Base-by-base conservation (phyloP, 306 rosid genomes). In the Rosa chinensis region DNA sequence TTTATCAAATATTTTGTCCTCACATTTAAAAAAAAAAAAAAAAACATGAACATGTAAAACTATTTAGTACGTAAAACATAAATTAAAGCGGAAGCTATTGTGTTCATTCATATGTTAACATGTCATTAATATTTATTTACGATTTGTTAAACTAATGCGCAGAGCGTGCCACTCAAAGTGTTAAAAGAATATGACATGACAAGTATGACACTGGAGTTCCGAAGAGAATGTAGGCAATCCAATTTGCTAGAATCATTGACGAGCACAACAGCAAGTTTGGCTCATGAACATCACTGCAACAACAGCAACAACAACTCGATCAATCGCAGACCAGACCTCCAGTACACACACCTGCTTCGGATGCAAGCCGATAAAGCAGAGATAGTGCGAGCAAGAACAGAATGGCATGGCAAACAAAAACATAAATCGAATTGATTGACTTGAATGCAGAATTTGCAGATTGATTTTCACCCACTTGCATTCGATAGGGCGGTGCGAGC, bases 281-380 rank as follows among this genome's bases (percentile, higher is more conserved):
- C 75, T 0, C 84, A 86, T 6, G 91, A 72, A 12, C 18, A 62
- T 62, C 10, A 80, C 84, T 2, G 70, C n/a, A 35, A 32, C n/a
- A 78, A 77, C 17, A 82, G 79, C 11, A 84, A 82, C 49, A 87
- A 78, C 16, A 87, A 82, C 58, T 88, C 87, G 23, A 47, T 66
- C 37, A 78, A 86, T 63, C 81, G 85, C 62, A 88, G 79, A 75
- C 87, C 89, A 2, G 80, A 90, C 39, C 21, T 87, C 0, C 83
- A 86, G 25, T 94, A 78, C 86, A 94, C 97, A 32, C 99, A 92
- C 87, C 62, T 91, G 59, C 99, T 94, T 74, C 95, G 97, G 50
- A 85, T 94, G 84, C 93, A 87, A 75, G 85, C 86, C 0, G 83
- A 83, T 43, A 85, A 87, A 82, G 84, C 85, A 21, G 98, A 92